Evolutionary conservation across 768 basidiomycete genomes (phyloP).

Genomic region (Cyathus striatus): DNA sequence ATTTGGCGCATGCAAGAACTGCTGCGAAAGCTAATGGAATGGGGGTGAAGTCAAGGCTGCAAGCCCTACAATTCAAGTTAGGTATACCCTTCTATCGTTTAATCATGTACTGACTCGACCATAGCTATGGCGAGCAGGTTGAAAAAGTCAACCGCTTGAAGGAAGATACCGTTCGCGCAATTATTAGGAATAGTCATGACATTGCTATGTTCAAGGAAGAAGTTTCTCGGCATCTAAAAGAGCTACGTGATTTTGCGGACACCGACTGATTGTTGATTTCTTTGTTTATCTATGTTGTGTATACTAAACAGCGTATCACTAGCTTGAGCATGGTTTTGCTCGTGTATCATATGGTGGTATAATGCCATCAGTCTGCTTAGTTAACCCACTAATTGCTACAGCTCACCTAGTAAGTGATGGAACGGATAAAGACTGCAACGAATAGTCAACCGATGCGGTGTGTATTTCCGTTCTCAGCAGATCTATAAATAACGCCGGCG

Average conservation of each 20-base stretch:
- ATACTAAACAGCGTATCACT: neutral
- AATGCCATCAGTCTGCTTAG: neutral
- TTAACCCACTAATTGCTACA: neutral
- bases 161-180: slow-evolving; percentile 76
- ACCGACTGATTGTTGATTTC: slow-evolving; percentile 12
- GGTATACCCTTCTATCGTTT: slow-evolving; percentile 9
- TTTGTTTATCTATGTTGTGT: slow-evolving; percentile 5
- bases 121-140: slow-evolving; percentile 75
- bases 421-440: neutral
- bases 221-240: slow-evolving; percentile 64
- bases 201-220: slow-evolving; percentile 79
- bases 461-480: neutral
- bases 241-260: slow-evolving; percentile 64
- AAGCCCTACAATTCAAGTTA: slow-evolving; percentile 74
- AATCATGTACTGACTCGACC: neutral
- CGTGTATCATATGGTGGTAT: neutral
- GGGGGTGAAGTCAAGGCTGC: slow-evolving; percentile 73
- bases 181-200: slow-evolving; percentile 81
- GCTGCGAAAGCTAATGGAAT: slow-evolving; percentile 79
- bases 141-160: slow-evolving; percentile 70
- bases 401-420: neutral
- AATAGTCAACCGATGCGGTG: neutral
- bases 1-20: slow-evolving; percentile 68
- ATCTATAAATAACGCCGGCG: neutral
- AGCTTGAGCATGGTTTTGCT: neutral